A percentile compares a stretch with the other conserved stretches of the same genome.
phyloP scores from a whole-genome alignment of 495 filamentous ascomycete genomes.

The Apiosordaria backusii region DNA sequence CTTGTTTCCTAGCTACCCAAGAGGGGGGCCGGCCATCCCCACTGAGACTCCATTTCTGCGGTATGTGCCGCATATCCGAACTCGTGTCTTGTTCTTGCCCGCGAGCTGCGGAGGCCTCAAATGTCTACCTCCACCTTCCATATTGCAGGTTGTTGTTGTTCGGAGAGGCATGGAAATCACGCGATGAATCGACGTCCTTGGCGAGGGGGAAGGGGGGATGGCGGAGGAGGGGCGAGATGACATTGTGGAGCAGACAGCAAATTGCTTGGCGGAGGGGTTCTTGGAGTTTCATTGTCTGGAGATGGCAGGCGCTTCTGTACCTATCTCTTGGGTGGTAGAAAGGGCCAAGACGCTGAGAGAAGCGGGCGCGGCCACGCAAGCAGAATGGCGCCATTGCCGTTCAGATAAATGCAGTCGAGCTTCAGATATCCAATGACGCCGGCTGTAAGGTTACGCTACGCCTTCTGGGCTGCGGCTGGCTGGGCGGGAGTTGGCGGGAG shows the following conservation, averaged over 20 bases:
- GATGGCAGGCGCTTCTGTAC: background rate
- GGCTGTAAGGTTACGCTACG: background rate
- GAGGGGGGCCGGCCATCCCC: background rate
- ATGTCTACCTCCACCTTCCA: background rate
- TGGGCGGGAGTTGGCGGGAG: background rate
- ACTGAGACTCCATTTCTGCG: background rate
- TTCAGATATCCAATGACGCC: background rate
- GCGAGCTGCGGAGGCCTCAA: conserved; percentile 8
- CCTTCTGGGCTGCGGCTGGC: background rate
- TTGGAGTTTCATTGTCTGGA: background rate
- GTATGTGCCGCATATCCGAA: conserved; percentile 9
- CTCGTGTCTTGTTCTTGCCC: background rate
- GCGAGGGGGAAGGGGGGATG: conserved; percentile 15
- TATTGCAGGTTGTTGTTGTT: background rate
- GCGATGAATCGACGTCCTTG: conserved; percentile 12
- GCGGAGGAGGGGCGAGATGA: background rate
- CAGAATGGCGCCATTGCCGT: background rate
- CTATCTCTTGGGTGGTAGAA: background rate
- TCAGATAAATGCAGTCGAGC: background rate
- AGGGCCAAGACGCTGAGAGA: conserved; percentile 3
- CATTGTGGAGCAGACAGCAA: background rate
- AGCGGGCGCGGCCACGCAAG: background rate
- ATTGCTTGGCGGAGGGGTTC: conserved; percentile 6
- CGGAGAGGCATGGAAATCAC: conserved; percentile 2
- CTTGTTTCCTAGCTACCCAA: background rate